Base-by-base conservation (phyloP, 768 basidiomycete species). In the Candolleomyces aberdarensis region DNA sequence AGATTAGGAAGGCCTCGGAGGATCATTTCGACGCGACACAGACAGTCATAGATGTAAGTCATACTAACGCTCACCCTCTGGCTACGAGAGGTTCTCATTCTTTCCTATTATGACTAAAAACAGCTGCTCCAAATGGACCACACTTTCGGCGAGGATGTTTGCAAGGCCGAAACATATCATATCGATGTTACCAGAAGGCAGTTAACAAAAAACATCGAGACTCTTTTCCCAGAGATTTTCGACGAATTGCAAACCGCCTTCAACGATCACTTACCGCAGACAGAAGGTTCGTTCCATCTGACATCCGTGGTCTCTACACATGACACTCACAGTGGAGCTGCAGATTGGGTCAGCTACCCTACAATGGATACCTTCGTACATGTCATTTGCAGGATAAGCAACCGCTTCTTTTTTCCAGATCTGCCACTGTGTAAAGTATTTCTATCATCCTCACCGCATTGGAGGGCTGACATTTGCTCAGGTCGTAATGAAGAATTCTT, bases 181-280 rank as follows among this genome's bases (percentile, higher is more conserved):
- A 49, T 70, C 13, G 43, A 57, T 5, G 66, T 70, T 13, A 63
- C 74, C 17, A 64, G 66, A 3, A 64, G 65, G 7, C 52, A 67
- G 17, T 63, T 75, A 22, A 74, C 73, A 4, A 69, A 78, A 5
- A 80, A 75, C 58, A 67, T 81, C 3, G 72, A 63, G 1, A 60
- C 54, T 5, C 60, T 75, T 11, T 78, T 74, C 58, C 67, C 73
- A 0, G 71, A 73, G 17, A 66, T 84, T n/a, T 71, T 67, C 9
- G 74, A 80, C 29, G 83, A 85, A 61, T 67, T 81, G 14, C 39
- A 65, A 5, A 52, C 65, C 0, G 70, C 80, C 0, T 75, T 83
- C 49, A 64, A 69, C 1, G 78, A 79, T 3, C 63, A 70, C 31
- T 69, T 83, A n/a, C 70, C 73, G 14, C 36, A 49, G 2, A 64